Percentiles rank a stretch among this genome's conserved stretches.
Conservation (phyloP, 2,329 filamentous ascomycete species). For the Aspergillus alliaceus region DNA sequence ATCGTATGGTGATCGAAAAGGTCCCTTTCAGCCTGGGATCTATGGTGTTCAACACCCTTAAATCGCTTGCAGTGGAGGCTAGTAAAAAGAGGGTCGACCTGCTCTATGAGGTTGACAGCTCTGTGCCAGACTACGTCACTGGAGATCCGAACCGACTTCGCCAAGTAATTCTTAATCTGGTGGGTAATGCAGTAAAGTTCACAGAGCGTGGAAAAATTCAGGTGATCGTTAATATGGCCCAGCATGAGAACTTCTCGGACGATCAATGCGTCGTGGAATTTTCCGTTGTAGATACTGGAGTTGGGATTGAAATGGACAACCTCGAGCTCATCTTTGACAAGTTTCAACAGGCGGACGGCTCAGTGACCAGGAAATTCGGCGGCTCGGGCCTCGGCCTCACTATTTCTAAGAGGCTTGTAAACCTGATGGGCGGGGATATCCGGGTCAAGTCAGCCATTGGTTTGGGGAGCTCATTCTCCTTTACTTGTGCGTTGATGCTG, state of each 20-base stretch:
- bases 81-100: slow-evolving; percentile 93
- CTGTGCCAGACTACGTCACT: slow-evolving; percentile 90
- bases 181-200: slow-evolving; percentile 98
- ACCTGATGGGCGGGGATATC: slow-evolving; percentile 92
- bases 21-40: slow-evolving; percentile 93
- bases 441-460: slow-evolving; percentile 94
- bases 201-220: slow-evolving; percentile 95
- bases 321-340: slow-evolving; percentile 97
- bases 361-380: slow-evolving; percentile 92
- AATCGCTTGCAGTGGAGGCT: slow-evolving; percentile 93
- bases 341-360: slow-evolving; percentile 97
- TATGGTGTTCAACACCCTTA: slow-evolving; percentile 96
- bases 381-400: slow-evolving; percentile 91
- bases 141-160: slow-evolving; percentile 94
- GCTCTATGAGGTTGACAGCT: slow-evolving; percentile 89
- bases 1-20: slow-evolving; percentile 96
- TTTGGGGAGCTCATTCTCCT: slow-evolving; percentile 91
- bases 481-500: slow-evolving; percentile 82
- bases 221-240: slow-evolving; percentile 77
- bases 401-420: slow-evolving; percentile 92
- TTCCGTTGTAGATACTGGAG: slow-evolving; percentile 91
- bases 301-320: slow-evolving; percentile 93
- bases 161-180: slow-evolving; percentile 94
- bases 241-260: slow-evolving; percentile 62
- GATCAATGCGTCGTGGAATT: slow-evolving; percentile 94